phyloP scores from a whole-genome alignment of 2,329 filamentous ascomycete species.

The Monilinia aucupariae region DNA sequence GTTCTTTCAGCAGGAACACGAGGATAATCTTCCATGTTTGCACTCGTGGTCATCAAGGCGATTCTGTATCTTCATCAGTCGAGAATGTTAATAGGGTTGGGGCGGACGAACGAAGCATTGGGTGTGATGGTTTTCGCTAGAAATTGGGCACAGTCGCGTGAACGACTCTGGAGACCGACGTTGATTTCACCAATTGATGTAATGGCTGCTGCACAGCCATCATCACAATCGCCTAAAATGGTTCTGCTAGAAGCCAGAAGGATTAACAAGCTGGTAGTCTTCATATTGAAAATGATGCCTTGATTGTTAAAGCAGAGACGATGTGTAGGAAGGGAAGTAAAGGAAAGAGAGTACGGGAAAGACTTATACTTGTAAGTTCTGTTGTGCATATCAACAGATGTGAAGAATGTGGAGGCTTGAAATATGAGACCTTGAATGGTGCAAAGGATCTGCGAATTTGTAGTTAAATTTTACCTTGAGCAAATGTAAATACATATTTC shows the following conservation, averaged over 20 bases:
- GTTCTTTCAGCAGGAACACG: neutral
- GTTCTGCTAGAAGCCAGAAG: conserved; percentile 1
- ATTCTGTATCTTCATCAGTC: neutral
- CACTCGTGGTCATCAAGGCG: conserved; percentile 7
- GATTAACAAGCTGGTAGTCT: conserved; percentile 7
- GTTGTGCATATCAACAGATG: neutral
- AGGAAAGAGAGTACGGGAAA: conserved; percentile 3
- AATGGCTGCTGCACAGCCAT: conserved; percentile 11
- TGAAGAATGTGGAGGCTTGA: conserved; percentile 14
- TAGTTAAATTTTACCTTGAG: neutral
- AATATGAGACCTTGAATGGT: neutral
- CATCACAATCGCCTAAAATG: neutral
- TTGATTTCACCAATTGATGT: conserved; percentile 14
- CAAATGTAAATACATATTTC: neutral
- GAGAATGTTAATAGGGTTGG: neutral
- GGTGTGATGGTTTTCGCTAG: conserved; percentile 10
- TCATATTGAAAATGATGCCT: conserved; percentile 10
- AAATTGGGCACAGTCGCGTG: conserved; percentile 7
- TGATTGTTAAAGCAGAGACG: neutral
- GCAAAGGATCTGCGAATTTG: neutral
- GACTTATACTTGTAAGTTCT: conserved; percentile 12
- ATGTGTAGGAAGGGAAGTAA: neutral
- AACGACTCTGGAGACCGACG: conserved; percentile 7
- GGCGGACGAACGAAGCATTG: conserved; percentile 7
- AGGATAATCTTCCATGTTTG: conserved; percentile 6